A percentile compares a stretch with the other conserved stretches of the same genome.
Conservation (phyloP, 139 green algal genomes). For the Tetradesmus lagerheimii region DNA sequence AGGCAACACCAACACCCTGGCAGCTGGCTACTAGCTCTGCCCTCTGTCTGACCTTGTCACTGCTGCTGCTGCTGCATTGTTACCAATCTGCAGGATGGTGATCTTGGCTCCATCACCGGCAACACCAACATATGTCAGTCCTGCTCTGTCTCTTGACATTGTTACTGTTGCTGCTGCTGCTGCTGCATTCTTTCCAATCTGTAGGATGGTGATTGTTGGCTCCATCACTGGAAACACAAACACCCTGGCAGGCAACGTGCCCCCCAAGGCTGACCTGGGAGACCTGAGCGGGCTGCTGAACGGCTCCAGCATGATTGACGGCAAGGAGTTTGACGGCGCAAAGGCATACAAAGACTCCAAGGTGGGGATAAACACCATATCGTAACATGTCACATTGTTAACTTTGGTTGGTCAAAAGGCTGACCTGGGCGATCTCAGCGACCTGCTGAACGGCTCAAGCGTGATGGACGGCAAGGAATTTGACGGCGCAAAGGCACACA, state of each 20-base stretch:
- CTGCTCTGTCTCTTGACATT: no score
- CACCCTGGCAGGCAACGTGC: slow-evolving; percentile 94
- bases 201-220: slow-evolving; percentile 90
- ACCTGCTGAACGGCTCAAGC: no score
- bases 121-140: no score
- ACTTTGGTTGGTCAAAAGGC: background rate
- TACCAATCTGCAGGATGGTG: no score
- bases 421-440: no score
- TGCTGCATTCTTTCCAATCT: background rate
- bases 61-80: no score
- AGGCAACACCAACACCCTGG: no score
- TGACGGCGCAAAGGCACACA: no score
- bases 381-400: background rate
- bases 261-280: slow-evolving; percentile 93
- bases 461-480: no score
- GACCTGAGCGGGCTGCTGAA: slow-evolving; percentile 83
- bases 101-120: no score
- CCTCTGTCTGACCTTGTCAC: no score
- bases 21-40: no score
- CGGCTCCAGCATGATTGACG: slow-evolving; percentile 88
- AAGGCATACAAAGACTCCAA: slow-evolving; percentile 99
- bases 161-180: background rate
- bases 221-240: slow-evolving; percentile 98
- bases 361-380: slow-evolving; percentile 47
- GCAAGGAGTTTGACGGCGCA: slow-evolving; percentile 89